Base-by-base conservation (phyloP, 2,329 filamentous ascomycete species). In the Beauveria medogensis region DNA sequence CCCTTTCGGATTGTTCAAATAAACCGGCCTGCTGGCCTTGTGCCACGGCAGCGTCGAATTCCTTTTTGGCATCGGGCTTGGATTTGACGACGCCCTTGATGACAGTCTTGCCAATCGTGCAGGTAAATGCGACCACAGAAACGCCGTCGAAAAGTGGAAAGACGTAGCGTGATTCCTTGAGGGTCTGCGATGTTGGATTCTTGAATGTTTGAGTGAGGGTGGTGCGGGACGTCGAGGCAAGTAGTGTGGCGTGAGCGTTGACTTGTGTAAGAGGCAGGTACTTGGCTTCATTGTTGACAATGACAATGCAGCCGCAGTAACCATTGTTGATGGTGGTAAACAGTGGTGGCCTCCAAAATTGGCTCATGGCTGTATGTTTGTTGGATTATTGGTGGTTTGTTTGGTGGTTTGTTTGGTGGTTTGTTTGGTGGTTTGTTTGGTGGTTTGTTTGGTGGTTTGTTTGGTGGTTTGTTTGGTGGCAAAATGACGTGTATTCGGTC, bases 131-230 rank as follows among this genome's bases (percentile, higher is more conserved):
- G 8, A 87, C 85, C 0, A 92, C 84, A 7, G 83, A 87, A 18
- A 89, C 85, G 10, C 88, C 88, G 67, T 90, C 86, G 64, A 87
- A 89, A 0, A 92, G 77, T 0, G 89, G 89, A 64, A 92, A 91
- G 0, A 80, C 80, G 69, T 92, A 92, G 16, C 77, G 76, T 18
- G 85, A 79, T 67, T 90, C 72, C 10, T 71, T 64, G 16, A 74
- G 64, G 1, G 64, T 5, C 0, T 50, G 37, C 0, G 63, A 47
- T 18, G 63, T 53, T 2, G 83, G 79, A 64, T 90, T 90, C 65
- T 77, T 70, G 65, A 89, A 91, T 0, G 75, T 85, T 70, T 90
- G 79, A 0, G 72, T 79, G 47, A 82, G 72, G 1, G 71, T 72
- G 10, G 78, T 81, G 30, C 77, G 72, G 1, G 78, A 78, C 18